Percentiles rank a stretch among this genome's conserved stretches.
These are phyloP conservation scores for Beauveria asiatica DNA, from an alignment of 2,329 filamentous ascomycete genomes.

Conservation along the genomic window DNA sequence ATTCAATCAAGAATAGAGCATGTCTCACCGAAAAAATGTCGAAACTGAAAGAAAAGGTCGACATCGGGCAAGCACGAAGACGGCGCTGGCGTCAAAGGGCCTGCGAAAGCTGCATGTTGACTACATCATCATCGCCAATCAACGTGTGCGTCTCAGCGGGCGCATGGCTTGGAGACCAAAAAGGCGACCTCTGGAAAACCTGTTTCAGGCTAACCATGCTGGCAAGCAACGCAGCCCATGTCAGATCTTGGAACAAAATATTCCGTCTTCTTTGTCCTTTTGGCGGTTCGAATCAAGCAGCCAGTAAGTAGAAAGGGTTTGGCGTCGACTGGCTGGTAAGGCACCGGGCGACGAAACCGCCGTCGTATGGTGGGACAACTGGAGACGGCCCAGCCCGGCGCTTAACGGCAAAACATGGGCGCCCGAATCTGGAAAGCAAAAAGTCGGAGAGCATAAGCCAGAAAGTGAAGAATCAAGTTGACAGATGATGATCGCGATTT, in stretches of 20 bases:
- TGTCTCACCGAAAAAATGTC: not conserved
- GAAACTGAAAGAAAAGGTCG: not conserved
- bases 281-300: not conserved
- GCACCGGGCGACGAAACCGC: not conserved
- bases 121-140: constrained; percentile 8
- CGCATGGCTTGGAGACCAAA: not conserved
- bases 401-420: not conserved
- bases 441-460: not conserved
- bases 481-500: too few relatives aligned
- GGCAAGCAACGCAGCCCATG: not conserved
- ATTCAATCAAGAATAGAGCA: not conserved
- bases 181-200: not conserved
- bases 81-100: not conserved
- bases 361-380: not conserved
- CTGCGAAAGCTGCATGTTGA: not conserved
- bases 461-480: not conserved
- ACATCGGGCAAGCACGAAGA: not conserved
- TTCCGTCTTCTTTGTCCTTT: not conserved
- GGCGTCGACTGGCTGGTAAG: not conserved
- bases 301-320: too few relatives aligned
- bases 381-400: not conserved
- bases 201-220: not conserved
- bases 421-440: not conserved
- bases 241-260: not conserved
- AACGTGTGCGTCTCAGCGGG: not conserved